A percentile compares a stretch with the other conserved stretches of the same genome.
Evolutionary conservation across 2,329 filamentous ascomycete species (phyloP).

Genomic region (Metarhizium album): DNA sequence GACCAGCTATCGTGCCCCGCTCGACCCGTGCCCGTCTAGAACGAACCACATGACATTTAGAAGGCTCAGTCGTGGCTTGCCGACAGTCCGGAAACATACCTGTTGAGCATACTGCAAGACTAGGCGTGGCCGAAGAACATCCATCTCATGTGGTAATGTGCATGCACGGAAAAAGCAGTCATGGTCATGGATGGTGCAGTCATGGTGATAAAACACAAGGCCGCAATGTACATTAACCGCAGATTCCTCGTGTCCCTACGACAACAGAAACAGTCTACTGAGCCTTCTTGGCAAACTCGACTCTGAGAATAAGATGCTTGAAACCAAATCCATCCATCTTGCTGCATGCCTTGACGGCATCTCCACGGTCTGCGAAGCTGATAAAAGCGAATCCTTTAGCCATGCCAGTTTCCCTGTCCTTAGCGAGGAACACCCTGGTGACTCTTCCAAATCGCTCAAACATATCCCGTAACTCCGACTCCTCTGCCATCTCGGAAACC

Average conservation of each 20-base stretch:
- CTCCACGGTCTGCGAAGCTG: slow-evolving; percentile 81
- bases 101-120: not conserved
- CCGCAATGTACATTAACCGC: slow-evolving; percentile 5
- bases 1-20: not conserved
- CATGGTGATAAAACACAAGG: not conserved
- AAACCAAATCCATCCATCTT: slow-evolving; percentile 97
- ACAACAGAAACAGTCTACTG: slow-evolving; percentile 20
- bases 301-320: slow-evolving; percentile 75
- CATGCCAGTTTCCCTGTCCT: slow-evolving; percentile 90
- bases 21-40: not conserved
- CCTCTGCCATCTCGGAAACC: slow-evolving; percentile 96
- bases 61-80: not conserved
- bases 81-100: not conserved
- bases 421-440: slow-evolving; percentile 93
- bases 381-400: slow-evolving; percentile 99
- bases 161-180: not conserved
- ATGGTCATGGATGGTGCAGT: no score
- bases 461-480: slow-evolving; percentile 90
- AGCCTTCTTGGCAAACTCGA: slow-evolving; percentile 78
- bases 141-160: not conserved
- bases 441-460: slow-evolving; percentile 96
- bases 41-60: not conserved
- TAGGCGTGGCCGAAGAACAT: not conserved
- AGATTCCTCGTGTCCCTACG: not conserved
- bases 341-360: slow-evolving; percentile 85